A percentile compares a stretch with the other conserved stretches of the same genome.
Evolutionary conservation across 495 filamentous ascomycete species (phyloP).

Genomic region (Talaromyces stipitatus): DNA sequence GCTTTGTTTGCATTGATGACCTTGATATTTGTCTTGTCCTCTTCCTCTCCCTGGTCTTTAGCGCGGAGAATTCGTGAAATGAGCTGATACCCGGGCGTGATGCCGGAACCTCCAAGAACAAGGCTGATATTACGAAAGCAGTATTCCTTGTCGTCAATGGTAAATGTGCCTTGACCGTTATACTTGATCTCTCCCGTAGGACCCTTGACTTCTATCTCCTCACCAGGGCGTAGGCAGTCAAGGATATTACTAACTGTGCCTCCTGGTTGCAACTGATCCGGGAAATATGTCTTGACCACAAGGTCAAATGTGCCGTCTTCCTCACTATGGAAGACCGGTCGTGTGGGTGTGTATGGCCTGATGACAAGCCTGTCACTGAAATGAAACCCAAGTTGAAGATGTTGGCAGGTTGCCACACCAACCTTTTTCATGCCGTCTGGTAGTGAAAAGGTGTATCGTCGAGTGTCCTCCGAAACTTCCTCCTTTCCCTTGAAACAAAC

Average conservation of each 20-base stretch:
- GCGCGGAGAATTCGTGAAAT: constrained; percentile 16
- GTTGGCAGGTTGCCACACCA: constrained; percentile 35
- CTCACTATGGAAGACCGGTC: constrained; percentile 24
- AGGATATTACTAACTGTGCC: constrained; percentile 36
- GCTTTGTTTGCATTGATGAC: constrained; percentile 27
- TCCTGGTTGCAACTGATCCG: constrained; percentile 17
- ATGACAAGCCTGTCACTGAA: constrained; percentile 30
- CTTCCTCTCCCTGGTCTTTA: not conserved
- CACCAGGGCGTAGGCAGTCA: constrained; percentile 24
- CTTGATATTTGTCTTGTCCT: constrained; percentile 17
- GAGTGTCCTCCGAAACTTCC: constrained; percentile 27
- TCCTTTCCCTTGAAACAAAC: constrained; percentile 2
- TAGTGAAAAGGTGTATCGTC: constrained; percentile 29
- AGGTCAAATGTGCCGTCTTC: constrained; percentile 34
- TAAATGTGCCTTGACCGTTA: constrained; percentile 14
- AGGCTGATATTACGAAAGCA: constrained; percentile 8
- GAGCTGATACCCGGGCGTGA: constrained; percentile 27
- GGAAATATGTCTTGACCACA: constrained; percentile 33
- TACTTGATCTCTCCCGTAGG: constrained; percentile 37
- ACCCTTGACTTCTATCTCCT: constrained; percentile 34
- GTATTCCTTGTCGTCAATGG: constrained; percentile 13
- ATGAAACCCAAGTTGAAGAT: constrained; percentile 30
- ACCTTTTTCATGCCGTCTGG: constrained; percentile 23
- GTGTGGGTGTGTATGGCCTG: constrained; percentile 34
- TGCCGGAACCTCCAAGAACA: constrained; percentile 13